A percentile compares a stretch with the other conserved stretches of the same genome.
phyloP scores from a whole-genome alignment of 2,329 filamentous ascomycete genomes.

The Scedosporium apiospermum region DNA sequence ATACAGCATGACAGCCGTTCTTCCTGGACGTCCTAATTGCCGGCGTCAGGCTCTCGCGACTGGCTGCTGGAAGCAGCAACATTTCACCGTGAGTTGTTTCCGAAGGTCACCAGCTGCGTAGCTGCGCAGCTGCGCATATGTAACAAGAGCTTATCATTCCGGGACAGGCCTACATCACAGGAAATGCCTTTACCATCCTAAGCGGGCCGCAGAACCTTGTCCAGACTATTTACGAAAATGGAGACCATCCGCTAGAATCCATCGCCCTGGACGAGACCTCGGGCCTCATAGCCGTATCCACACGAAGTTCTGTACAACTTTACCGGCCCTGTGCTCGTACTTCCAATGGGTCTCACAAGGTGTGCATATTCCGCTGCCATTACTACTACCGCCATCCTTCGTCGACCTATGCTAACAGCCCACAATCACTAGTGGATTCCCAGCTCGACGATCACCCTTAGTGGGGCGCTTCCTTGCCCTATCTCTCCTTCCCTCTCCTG shows the following conservation, averaged over 20 bases:
- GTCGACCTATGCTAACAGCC: background rate
- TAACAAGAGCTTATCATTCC: background rate
- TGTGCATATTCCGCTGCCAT: background rate
- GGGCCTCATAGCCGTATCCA: conserved; percentile 76
- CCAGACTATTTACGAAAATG: conserved; percentile 86
- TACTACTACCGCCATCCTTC: background rate
- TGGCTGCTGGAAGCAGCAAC: conserved; percentile 61
- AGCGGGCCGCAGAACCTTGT: conserved; percentile 63
- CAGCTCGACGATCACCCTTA: conserved; percentile 45
- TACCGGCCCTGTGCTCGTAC: conserved; percentile 56
- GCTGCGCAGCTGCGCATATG: background rate
- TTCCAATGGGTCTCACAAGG: background rate
- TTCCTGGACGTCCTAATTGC: conserved; percentile 69
- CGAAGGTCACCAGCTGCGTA: too few species aligned
- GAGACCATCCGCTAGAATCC: conserved; percentile 58
- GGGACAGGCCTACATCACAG: conserved; percentile 73
- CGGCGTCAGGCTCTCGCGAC: conserved; percentile 70
- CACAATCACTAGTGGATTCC: conserved; percentile 45
- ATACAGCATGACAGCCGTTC: conserved; percentile 62
- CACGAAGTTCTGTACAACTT: conserved; percentile 56
- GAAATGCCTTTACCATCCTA: conserved; percentile 78
- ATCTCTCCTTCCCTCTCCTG: conserved; percentile 57
- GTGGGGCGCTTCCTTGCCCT: conserved; percentile 27
- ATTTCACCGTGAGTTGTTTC: conserved; percentile 45
- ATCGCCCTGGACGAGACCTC: conserved; percentile 72